Conservation (phyloP, 2,329 filamentous ascomycete genomes). For the Didymellaceae sp. region DNA sequence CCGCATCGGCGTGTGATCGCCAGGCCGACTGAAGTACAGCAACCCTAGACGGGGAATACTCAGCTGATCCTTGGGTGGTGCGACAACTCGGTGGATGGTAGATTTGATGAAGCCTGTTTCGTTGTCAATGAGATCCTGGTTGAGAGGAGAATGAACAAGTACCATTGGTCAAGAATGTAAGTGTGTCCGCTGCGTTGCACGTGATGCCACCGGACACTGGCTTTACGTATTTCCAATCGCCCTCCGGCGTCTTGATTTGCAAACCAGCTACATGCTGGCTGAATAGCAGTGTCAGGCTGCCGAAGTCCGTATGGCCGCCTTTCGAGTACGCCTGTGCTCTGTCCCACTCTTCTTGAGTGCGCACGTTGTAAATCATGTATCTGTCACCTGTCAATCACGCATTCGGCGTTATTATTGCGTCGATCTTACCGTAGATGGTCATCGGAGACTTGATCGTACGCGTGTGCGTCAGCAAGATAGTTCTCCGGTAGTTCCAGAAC, state of each 20-base stretch:
- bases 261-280: slow-evolving; percentile 64
- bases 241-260: slow-evolving; percentile 53
- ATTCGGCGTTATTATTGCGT: not conserved
- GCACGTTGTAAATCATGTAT: slow-evolving; percentile 31
- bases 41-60: slow-evolving; percentile 49
- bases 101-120: slow-evolving; percentile 53
- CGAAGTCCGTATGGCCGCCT: slow-evolving; percentile 62
- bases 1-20: slow-evolving; percentile 37
- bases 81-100: slow-evolving; percentile 57
- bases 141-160: not conserved
- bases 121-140: not conserved
- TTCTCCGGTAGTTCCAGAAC: slow-evolving; percentile 28
- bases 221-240: slow-evolving; percentile 51
- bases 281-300: slow-evolving; percentile 63
- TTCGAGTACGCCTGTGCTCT: slow-evolving; percentile 46
- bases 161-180: slow-evolving; percentile 48
- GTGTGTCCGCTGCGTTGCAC: slow-evolving; percentile 49
- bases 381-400: not conserved
- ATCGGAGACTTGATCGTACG: slow-evolving; percentile 23
- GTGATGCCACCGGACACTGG: slow-evolving; percentile 48
- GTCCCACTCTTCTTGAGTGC: slow-evolving; percentile 35
- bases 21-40: slow-evolving; percentile 29
- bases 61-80: slow-evolving; percentile 56
- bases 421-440: slow-evolving; percentile 21
- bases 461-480: slow-evolving; percentile 23